phyloP scores from a whole-genome alignment of 768 basidiomycete species.

The Lactarius deliciosus region DNA sequence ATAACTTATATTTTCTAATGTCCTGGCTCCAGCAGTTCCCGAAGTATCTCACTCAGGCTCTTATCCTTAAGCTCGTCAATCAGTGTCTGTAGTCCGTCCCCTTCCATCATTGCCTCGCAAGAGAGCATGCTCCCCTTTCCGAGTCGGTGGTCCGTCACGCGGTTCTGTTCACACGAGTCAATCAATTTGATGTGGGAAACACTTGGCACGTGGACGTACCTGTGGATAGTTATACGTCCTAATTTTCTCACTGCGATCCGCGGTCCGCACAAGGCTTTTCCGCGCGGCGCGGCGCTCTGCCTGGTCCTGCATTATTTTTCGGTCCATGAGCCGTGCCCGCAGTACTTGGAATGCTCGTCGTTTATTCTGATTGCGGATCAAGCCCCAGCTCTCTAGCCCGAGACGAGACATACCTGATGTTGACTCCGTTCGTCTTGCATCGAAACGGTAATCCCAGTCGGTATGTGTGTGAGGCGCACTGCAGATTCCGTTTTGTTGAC shows the following conservation, averaged over 20 bases:
- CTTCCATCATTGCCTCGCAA: slow-evolving; percentile 29
- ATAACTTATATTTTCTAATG: neutral
- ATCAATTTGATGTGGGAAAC: neutral
- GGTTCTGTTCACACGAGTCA: slow-evolving; percentile 20
- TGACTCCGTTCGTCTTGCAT: slow-evolving; percentile 99
- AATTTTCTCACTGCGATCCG: slow-evolving; percentile 91
- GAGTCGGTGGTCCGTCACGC: slow-evolving; percentile 29
- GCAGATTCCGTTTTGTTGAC: slow-evolving; percentile 99
- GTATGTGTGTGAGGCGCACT: slow-evolving; percentile 88
- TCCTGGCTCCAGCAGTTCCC: slow-evolving; percentile 10
- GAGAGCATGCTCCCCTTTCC: slow-evolving; percentile 28
- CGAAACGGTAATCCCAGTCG: slow-evolving; percentile 91
- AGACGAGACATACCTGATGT: slow-evolving; percentile 65
- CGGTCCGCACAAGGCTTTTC: slow-evolving; percentile 71
- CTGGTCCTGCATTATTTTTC: slow-evolving; percentile 68
- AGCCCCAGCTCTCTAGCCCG: neutral
- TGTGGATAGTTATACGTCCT: slow-evolving; percentile 95
- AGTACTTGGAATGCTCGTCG: slow-evolving; percentile 93
- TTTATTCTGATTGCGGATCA: slow-evolving; percentile 59
- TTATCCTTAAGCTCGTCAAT: slow-evolving; percentile 24
- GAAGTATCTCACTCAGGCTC: slow-evolving; percentile 14
- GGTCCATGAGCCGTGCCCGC: slow-evolving; percentile 79
- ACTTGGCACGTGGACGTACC: slow-evolving; percentile 39
- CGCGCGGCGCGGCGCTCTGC: slow-evolving; percentile 68
- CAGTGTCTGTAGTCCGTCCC: slow-evolving; percentile 19